Evolutionary conservation across 768 basidiomycete genomes (phyloP).

Genomic region (Tylopilus intermedius): DNA sequence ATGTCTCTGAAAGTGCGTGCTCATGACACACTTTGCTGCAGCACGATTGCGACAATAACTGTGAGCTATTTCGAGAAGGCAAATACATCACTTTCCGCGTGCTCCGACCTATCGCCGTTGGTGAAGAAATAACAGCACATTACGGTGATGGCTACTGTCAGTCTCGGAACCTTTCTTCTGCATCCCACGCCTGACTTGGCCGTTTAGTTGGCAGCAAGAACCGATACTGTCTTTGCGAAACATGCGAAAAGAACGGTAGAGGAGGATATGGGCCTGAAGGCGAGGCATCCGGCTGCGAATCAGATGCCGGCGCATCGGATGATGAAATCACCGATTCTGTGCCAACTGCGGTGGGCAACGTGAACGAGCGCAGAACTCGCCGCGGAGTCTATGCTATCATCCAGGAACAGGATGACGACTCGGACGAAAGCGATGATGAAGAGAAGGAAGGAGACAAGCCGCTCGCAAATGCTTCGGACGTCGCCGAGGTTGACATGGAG

Average conservation of each 20-base stretch:
- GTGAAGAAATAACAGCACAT: constrained; percentile 86
- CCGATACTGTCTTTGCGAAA: constrained; percentile 79
- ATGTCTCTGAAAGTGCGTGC: not conserved
- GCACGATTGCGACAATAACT: constrained; percentile 90
- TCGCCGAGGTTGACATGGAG: constrained; percentile 52
- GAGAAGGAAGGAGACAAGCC: constrained; percentile 44
- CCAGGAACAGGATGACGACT: constrained; percentile 53
- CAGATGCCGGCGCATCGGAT: constrained; percentile 39
- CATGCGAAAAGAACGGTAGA: constrained; percentile 69
- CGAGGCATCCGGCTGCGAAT: constrained; percentile 44
- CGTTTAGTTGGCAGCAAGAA: constrained; percentile 59
- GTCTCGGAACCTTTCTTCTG: constrained; percentile 32
- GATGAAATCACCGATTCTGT: constrained; percentile 34
- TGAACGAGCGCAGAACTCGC: constrained; percentile 77
- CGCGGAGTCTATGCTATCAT: constrained; percentile 77
- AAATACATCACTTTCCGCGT: constrained; percentile 87
- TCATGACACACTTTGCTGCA: constrained; percentile 27
- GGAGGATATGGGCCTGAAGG: constrained; percentile 66
- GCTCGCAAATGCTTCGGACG: constrained; percentile 42
- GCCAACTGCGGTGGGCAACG: constrained; percentile 49
- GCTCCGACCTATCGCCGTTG: constrained; percentile 68
- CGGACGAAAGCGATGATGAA: constrained; percentile 59
- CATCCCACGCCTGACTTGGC: constrained; percentile 28
- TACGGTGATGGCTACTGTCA: constrained; percentile 89
- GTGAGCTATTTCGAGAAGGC: constrained; percentile 83